Evolutionary conservation across 2,329 filamentous ascomycete species (phyloP).

Genomic region (Trichoderma lentiforme): DNA sequence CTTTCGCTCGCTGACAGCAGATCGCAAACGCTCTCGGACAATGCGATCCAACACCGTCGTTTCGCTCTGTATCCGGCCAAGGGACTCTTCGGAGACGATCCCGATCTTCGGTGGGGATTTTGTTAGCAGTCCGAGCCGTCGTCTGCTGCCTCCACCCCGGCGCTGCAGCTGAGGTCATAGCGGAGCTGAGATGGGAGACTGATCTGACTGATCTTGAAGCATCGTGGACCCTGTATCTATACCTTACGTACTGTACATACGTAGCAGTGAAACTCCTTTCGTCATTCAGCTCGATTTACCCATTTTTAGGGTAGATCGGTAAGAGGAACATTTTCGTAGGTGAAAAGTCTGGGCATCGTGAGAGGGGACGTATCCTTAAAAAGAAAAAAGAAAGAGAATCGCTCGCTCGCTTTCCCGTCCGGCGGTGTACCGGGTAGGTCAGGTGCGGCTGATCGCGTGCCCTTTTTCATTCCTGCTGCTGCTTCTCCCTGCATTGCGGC

Average conservation of each 20-base stretch:
- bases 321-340: not conserved
- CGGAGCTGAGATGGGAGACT: not conserved
- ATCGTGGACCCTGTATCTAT: not conserved
- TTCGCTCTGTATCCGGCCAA: not conserved
- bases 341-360: not conserved
- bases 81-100: not conserved
- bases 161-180: constrained; percentile 20
- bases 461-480: not conserved
- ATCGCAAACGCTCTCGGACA: not conserved
- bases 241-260: too few species aligned
- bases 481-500: constrained; percentile 2
- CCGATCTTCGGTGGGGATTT: constrained; percentile 14
- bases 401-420: not conserved
- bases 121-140: not conserved
- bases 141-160: constrained; percentile 7
- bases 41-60: not conserved
- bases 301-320: not conserved
- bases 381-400: not conserved
- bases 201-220: not conserved
- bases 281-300: not conserved
- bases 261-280: not conserved
- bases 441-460: constrained; percentile 9
- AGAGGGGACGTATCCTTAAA: not conserved
- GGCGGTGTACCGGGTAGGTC: constrained; percentile 6
- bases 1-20: not conserved